Percentiles rank a stretch among this genome's conserved stretches.
phyloP scores from a whole-genome alignment of 202 grass and related monocot genomes.

The Brachypodium distachyon region DNA sequence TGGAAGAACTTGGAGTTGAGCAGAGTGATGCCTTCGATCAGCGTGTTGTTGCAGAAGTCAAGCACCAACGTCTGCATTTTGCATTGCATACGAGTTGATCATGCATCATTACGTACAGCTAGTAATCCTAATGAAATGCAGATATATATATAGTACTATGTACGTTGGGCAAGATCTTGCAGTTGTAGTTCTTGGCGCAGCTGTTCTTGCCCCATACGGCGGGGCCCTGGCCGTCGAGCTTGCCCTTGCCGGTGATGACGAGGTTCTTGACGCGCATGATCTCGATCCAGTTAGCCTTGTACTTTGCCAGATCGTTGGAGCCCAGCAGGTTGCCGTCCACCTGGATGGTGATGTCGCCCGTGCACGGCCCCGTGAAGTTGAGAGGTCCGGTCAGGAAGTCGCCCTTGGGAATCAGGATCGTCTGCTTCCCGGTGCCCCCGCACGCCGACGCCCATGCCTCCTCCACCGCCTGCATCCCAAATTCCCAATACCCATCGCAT shows the following conservation, averaged over 20 bases:
- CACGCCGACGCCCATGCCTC: constrained; percentile 49
- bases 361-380: constrained; percentile 47
- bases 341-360: constrained; percentile 30
- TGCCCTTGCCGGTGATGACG: constrained; percentile 33
- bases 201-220: constrained; percentile 43
- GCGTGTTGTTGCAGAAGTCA: constrained; percentile 20
- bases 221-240: constrained; percentile 35
- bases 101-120: too few relatives aligned
- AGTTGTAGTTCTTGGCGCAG: constrained; percentile 48
- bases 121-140: too few relatives aligned
- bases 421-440: constrained; percentile 14
- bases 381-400: constrained; percentile 26
- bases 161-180: constrained; percentile 50
- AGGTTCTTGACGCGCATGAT: constrained; percentile 42
- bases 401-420: constrained; percentile 44
- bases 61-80: constrained; percentile 36
- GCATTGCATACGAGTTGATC: too few relatives aligned
- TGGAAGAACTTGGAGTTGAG: constrained; percentile 55
- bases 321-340: constrained; percentile 37
- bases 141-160: neutral
- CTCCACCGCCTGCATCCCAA: constrained; percentile 19
- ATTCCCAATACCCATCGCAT: too few relatives aligned
- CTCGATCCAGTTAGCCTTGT: constrained; percentile 44
- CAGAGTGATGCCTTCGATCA: constrained; percentile 23
- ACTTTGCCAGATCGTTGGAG: constrained; percentile 26